Conservation (phyloP, 1,284 basidiomycete species). For the Vanrija pseudolonga region DNA sequence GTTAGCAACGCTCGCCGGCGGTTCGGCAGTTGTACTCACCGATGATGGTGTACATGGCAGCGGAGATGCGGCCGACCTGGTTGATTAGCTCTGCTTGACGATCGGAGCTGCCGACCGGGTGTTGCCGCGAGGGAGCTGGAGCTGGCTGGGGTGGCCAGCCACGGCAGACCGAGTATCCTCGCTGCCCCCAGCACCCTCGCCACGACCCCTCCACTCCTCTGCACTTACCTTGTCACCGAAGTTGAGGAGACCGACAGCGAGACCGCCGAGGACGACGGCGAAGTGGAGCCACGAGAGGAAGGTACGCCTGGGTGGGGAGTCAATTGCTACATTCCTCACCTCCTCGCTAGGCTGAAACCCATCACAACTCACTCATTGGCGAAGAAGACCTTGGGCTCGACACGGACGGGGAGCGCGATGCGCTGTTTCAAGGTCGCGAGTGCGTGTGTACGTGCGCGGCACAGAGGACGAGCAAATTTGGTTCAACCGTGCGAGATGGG, state of each 20-base stretch:
- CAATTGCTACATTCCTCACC: background rate
- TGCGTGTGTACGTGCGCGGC: background rate
- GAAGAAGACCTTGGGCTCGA: slow-evolving; percentile 86
- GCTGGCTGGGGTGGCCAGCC: background rate
- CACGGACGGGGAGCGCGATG: slow-evolving; percentile 88
- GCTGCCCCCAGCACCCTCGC: background rate
- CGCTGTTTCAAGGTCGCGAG: slow-evolving; percentile 50
- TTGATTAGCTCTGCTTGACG: slow-evolving; percentile 1
- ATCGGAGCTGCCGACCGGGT: background rate
- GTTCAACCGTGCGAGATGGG: background rate
- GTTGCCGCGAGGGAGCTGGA: background rate
- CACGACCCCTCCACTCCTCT: background rate
- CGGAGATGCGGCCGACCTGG: slow-evolving; percentile 49
- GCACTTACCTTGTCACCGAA: slow-evolving; percentile 84
- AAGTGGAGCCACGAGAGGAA: slow-evolving; percentile 97
- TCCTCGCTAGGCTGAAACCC: no score
- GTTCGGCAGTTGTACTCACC: slow-evolving; percentile 27
- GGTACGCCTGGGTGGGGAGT: slow-evolving; percentile 53
- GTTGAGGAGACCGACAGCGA: slow-evolving; percentile 93
- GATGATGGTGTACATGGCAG: slow-evolving; percentile 50
- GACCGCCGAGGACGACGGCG: slow-evolving; percentile 85
- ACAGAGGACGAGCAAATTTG: background rate
- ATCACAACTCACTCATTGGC: slow-evolving; percentile 70
- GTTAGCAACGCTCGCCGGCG: background rate
- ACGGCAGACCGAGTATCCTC: background rate